Evolutionary conservation across 2,329 filamentous ascomycete genomes (phyloP), one percentile per base, ranked within the genome.

Genomic region (Paraphaeosphaeria minitans): DNA sequence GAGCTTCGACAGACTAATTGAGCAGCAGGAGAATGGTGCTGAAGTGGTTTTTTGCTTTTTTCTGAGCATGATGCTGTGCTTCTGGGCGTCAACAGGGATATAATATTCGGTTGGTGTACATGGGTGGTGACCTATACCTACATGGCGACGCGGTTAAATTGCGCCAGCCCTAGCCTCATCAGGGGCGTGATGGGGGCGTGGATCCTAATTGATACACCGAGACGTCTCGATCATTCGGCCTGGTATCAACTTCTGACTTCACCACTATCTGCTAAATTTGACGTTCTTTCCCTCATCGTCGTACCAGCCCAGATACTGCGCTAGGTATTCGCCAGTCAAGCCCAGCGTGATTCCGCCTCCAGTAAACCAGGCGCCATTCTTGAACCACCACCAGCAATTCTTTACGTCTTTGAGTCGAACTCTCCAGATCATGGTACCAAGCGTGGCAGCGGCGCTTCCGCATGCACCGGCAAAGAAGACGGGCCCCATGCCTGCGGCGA

Each of bases 361-460:
- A 19, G 85, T 87, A 58, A 87, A 78, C 80, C 84, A 85, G 41
- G 84, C 85, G 4, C 86, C 86, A 56, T 85, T 84, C 57, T 80
- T 84, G 66, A 88, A 88, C 86, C 86, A 88, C 81, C 83, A 86
- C 84, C 85, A 87, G 65, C 86, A 88, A 65, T 85, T 82, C 61
- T 78, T 76, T 50, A 86, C 83, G 53, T 81, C 82, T 59, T 85
- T 83, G 60, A 88, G 67, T 55, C 82, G 80, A 29, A 88, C 86
- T 59, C 78, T 82, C 75, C 81, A 82, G 21, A 88, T 86, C 84
- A 87, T 87, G 16, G 82, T 80, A 1, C 79, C 83, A 24, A 87
- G 75, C 2, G 85, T 82, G 35, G 81, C 62, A 27, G 80, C 78
- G 9, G 85, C 84, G 58, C 85, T 82, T 37, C 86, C 86, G 60